A percentile compares a stretch with the other conserved stretches of the same genome.
Conservation (phyloP, 148 eudicot species). For the Dysphania ambrosioides region DNA sequence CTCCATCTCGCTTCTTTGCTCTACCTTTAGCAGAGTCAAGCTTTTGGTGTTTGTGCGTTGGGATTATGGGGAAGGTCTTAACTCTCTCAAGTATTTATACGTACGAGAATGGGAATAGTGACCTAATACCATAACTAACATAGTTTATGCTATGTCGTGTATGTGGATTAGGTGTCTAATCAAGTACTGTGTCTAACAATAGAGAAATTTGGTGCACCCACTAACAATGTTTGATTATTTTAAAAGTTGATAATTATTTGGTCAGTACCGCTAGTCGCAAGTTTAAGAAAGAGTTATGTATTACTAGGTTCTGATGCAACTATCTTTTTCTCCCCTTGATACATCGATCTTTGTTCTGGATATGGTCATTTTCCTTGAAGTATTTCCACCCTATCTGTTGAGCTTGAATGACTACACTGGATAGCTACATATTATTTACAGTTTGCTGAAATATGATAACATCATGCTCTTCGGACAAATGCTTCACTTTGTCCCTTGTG, state of each 20-base stretch:
- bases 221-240: conserved; percentile 20
- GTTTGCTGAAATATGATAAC: neutral
- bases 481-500: too few relatives aligned
- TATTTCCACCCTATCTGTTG: neutral
- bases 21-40: neutral
- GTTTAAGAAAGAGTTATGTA: neutral
- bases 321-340: neutral
- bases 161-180: conserved; percentile 39
- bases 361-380: neutral
- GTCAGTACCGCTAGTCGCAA: neutral
- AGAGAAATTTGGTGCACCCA: conserved; percentile 52
- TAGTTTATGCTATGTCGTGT: conserved; percentile 4
- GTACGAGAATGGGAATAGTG: conserved; percentile 12
- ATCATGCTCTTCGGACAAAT: neutral
- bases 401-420: neutral
- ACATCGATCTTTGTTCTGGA: neutral
- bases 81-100: conserved; percentile 23
- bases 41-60: conserved; percentile 9
- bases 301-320: neutral
- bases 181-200: conserved; percentile 17
- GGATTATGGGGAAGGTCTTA: neutral
- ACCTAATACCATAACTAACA: conserved; percentile 19
- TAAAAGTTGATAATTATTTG: neutral
- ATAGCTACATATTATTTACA: neutral
- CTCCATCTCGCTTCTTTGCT: conserved; percentile 37